Evolutionary conservation across 495 filamentous ascomycete genomes (phyloP).

Genomic region (Lichina pygmaea): DNA sequence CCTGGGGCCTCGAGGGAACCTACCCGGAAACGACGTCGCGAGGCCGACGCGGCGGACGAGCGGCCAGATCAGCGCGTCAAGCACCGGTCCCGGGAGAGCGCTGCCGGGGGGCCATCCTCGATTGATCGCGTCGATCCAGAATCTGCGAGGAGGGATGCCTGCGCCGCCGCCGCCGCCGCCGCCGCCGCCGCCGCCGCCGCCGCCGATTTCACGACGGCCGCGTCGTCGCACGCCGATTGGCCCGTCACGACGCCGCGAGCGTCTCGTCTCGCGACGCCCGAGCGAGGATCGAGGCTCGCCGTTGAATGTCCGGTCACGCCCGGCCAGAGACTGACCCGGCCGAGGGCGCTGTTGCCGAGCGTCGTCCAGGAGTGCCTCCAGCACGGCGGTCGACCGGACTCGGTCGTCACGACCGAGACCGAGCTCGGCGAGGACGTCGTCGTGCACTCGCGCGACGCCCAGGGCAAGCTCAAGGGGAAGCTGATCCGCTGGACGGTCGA

Average conservation of each 20-base stretch:
- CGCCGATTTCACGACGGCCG: not conserved
- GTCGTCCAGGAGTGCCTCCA: conserved; percentile 45
- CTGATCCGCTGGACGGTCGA: conserved; percentile 43
- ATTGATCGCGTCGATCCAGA: not conserved
- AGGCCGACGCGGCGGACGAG: not conserved
- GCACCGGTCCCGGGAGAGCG: not conserved
- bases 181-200: not conserved
- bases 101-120: not conserved
- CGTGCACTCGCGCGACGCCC: conserved; percentile 28
- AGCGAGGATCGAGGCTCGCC: not conserved
- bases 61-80: not conserved
- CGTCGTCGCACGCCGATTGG: not conserved
- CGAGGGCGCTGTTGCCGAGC: conserved; percentile 37
- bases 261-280: not conserved
- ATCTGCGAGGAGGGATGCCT: too few relatives aligned
- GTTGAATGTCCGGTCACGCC: not conserved
- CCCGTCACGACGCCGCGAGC: not conserved
- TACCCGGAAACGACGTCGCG: not conserved
- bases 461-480: conserved; percentile 28
- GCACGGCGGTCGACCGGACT: conserved; percentile 49
- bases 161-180: not conserved
- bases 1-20: not conserved
- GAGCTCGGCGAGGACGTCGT: conserved; percentile 40
- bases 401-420: conserved; percentile 28
- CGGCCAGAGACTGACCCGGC: conserved; percentile 5